Evolutionary conservation across 148 eudicot species (phyloP).

Genomic region (Persicaria tinctoria): DNA sequence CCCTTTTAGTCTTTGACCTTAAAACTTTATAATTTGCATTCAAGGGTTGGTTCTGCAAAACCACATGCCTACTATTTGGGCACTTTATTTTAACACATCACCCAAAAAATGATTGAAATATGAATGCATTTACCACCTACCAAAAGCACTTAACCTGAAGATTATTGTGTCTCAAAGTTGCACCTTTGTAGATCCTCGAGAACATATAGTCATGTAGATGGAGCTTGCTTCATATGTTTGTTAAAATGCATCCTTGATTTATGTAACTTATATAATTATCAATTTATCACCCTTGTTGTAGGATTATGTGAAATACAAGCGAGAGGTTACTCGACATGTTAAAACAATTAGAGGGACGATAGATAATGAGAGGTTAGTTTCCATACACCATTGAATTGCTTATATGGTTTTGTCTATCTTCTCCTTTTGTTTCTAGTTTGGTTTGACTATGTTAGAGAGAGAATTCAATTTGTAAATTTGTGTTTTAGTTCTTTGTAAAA

Average conservation of each 20-base stretch:
- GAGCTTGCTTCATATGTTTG: neutral
- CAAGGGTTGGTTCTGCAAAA: neutral
- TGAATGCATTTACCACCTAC: neutral
- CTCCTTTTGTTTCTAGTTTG: neutral
- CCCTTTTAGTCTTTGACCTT: neutral
- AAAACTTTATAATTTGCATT: neutral
- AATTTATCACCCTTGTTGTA: conserved; percentile 17
- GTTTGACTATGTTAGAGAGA: neutral
- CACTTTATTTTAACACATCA: too few relatives aligned
- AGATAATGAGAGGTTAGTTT: conserved; percentile 55
- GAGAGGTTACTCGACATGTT: conserved; percentile 45
- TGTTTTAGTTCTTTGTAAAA: too few relatives aligned
- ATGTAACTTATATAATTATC: neutral
- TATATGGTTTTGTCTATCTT: neutral
- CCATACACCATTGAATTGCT: neutral
- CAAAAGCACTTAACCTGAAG: too few relatives aligned
- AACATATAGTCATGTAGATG: neutral
- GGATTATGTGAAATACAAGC: conserved; percentile 43
- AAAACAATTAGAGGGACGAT: conserved; percentile 47
- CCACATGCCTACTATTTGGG: neutral
- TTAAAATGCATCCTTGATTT: neutral
- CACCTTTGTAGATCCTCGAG: too few relatives aligned
- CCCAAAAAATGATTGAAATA: neutral
- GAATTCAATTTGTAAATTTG: too few relatives aligned
- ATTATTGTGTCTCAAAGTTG: too few relatives aligned